These are phyloP conservation scores for Candida pseudocylindracea DNA, from an alignment of 1,139 yeast genomes.

Conservation along the genomic window DNA sequence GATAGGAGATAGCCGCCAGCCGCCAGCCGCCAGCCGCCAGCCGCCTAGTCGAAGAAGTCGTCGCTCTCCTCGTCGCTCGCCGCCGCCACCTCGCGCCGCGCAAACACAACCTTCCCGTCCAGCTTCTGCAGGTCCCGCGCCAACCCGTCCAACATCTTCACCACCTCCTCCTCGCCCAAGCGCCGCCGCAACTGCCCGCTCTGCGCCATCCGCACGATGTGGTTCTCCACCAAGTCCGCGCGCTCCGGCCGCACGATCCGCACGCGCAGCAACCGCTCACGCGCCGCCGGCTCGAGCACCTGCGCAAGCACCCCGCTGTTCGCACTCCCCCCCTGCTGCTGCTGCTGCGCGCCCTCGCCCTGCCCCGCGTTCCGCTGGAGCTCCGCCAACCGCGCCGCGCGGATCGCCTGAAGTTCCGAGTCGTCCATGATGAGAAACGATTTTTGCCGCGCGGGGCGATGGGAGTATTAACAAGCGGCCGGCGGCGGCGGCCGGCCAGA, in stretches of 20 bases:
- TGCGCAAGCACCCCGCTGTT: constrained; percentile 31
- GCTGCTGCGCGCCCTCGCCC: constrained; percentile 2
- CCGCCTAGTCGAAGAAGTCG: no score
- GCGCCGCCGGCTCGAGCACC: constrained; percentile 57
- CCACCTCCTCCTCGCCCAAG: constrained; percentile 59
- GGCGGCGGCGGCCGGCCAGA: no score
- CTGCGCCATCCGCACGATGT: constrained; percentile 49
- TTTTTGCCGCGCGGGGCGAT: no score
- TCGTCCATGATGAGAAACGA: constrained; percentile 11
- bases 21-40: no score
- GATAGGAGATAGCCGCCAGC: no score
- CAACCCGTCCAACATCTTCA: constrained; percentile 60
- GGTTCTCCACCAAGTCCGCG: constrained; percentile 75
- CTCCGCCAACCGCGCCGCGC: constrained; percentile 75
- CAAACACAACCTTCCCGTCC: no score
- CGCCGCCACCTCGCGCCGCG: no score
- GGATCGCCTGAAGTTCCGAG: constrained; percentile 65
- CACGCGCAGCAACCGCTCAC: constrained; percentile 75
- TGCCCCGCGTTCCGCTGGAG: constrained; percentile 33
- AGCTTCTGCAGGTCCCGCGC: constrained; percentile 51
- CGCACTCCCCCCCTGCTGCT: constrained; percentile 8
- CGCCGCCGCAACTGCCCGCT: constrained; percentile 60
- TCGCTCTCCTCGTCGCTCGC: no score
- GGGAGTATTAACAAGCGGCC: no score
- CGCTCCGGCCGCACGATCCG: constrained; percentile 81